Conservation (phyloP, 1,284 basidiomycete species). For the Boletellus deceptivus region DNA sequence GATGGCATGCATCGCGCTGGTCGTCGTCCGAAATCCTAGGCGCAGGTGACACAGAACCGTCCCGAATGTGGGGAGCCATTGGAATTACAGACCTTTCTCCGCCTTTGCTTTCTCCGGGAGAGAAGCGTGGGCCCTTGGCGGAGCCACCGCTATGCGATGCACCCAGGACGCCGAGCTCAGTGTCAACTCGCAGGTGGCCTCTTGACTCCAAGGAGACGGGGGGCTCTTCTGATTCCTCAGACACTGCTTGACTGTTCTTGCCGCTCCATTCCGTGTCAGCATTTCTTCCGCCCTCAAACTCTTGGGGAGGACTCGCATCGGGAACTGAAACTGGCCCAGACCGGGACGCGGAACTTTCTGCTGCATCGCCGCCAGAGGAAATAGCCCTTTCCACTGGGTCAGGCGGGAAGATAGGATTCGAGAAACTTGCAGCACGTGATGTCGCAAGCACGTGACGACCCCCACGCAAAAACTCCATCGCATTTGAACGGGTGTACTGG, state of each 20-base stretch:
- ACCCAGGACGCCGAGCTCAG: not conserved
- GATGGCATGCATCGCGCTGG: slow-evolving; percentile 10
- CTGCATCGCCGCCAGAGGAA: slow-evolving; percentile 3
- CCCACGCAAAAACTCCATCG: not conserved
- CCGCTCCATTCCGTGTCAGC: slow-evolving; percentile 12
- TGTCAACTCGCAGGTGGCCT: slow-evolving; percentile 4
- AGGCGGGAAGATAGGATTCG: slow-evolving; percentile 14
- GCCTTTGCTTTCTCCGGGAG: slow-evolving; percentile 1
- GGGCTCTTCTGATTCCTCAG: slow-evolving; percentile 11
- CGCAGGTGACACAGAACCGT: not conserved
- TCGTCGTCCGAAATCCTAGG: slow-evolving; percentile 3
- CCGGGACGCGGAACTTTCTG: slow-evolving; percentile 11
- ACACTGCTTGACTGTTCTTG: slow-evolving; percentile 2
- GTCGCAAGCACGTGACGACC: slow-evolving; percentile 3
- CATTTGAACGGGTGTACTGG: slow-evolving; percentile 5
- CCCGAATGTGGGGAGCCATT: not conserved
- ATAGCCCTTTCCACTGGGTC: not conserved
- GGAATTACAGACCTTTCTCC: not conserved
- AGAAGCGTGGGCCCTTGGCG: not conserved
- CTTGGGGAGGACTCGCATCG: slow-evolving; percentile 17
- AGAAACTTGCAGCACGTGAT: slow-evolving; percentile 19
- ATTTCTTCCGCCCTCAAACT: slow-evolving; percentile 14
- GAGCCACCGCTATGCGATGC: not conserved
- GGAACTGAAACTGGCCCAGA: slow-evolving; percentile 16
- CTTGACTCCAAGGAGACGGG: not conserved